Percentiles rank a stretch among this genome's conserved stretches.
Conservation (phyloP, 345 rosid genomes). For the Lepidium sativum region DNA sequence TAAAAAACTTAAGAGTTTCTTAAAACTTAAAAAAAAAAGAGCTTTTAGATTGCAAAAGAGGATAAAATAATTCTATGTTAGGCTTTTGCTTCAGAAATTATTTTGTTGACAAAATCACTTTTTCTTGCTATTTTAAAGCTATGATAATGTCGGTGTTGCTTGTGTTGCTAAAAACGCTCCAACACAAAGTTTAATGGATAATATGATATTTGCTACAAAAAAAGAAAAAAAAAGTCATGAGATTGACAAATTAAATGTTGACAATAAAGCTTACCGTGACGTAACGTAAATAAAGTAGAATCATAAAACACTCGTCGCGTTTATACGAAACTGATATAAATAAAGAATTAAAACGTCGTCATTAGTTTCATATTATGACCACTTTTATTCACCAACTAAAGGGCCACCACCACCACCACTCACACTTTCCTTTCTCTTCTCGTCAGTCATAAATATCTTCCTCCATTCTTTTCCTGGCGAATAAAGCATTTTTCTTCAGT, state of each 20-base stretch:
- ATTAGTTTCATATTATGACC: not conserved
- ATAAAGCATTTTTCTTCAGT: not conserved
- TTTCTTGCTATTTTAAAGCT: no score
- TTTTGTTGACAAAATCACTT: no score
- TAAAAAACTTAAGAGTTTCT: no score
- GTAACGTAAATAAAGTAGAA: constrained; percentile 11
- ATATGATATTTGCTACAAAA: no score
- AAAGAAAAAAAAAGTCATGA: no score
- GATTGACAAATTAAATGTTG: not conserved
- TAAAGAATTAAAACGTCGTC: constrained; percentile 13
- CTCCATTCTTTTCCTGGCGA: not conserved
- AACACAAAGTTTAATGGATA: no score
- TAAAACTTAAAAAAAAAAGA: no score
- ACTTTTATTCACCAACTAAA: not conserved
- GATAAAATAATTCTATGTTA: no score
- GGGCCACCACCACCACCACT: not conserved
- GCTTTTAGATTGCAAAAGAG: no score
- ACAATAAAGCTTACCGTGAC: not conserved
- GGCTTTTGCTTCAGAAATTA: no score
- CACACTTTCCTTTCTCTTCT: constrained; percentile 5
- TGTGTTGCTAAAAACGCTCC: no score
- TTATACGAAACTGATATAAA: not conserved
- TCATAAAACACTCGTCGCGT: not conserved
- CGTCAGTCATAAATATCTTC: constrained; percentile 13
- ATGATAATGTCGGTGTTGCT: no score